Evolutionary conservation across 2,329 filamentous ascomycete genomes (phyloP).

Genomic region (Stachybotrys echinatus): DNA sequence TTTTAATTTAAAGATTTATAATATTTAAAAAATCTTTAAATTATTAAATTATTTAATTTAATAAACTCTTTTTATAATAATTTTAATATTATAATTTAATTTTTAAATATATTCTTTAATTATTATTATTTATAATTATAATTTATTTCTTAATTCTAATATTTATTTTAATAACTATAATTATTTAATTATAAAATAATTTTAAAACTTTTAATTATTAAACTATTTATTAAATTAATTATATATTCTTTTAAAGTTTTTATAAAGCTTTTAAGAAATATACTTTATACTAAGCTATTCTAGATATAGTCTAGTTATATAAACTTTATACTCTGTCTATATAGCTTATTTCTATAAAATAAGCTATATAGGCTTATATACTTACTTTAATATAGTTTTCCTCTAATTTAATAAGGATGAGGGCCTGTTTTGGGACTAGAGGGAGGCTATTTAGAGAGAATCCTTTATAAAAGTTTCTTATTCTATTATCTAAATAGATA

Average conservation of each 20-base stretch:
- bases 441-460: no score
- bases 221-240: not conserved
- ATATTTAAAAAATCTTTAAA: constrained; percentile 1
- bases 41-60: not conserved
- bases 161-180: constrained; percentile 1
- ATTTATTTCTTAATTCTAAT: not conserved
- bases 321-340: no score
- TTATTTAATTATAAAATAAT: not conserved
- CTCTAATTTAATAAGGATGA: not conserved
- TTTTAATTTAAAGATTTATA: not conserved
- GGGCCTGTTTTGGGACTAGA: no score
- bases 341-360: no score
- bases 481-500: no score
- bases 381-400: no score
- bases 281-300: not conserved
- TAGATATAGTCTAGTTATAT: not conserved
- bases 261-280: not conserved
- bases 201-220: constrained; percentile 1
- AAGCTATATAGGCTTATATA: no score
- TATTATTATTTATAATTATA: not conserved
- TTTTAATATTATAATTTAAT: not conserved
- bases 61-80: constrained; percentile 1
- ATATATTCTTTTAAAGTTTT: not conserved
- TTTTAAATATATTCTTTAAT: not conserved
- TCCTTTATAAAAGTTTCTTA: no score